A percentile compares a stretch with the other conserved stretches of the same genome.
These are phyloP conservation scores for Alternaria atra DNA, from an alignment of 2,329 filamentous ascomycete species.

Conservation along the genomic window DNA sequence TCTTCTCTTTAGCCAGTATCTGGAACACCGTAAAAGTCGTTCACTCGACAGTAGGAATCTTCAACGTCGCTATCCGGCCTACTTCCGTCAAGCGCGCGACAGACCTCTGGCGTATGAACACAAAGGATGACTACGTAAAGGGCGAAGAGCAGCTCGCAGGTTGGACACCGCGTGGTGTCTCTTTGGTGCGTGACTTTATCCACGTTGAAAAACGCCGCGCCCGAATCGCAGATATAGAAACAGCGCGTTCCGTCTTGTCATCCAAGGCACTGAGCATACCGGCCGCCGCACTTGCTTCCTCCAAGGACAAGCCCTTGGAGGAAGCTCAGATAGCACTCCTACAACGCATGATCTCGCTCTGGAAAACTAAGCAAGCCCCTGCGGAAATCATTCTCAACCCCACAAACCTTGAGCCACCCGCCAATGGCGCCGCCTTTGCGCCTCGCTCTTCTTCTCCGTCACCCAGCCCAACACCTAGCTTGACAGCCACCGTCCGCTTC, in stretches of 20 bases:
- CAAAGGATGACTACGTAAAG: slow-evolving; percentile 93
- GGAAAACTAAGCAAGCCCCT: slow-evolving; percentile 60
- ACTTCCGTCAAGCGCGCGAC: slow-evolving; percentile 89
- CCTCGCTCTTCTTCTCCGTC: slow-evolving; percentile 49
- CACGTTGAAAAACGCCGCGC: slow-evolving; percentile 75
- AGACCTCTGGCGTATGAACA: slow-evolving; percentile 96
- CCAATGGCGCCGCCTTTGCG: slow-evolving; percentile 64
- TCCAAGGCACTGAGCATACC: slow-evolving; percentile 55
- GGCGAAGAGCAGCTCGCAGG: slow-evolving; percentile 86
- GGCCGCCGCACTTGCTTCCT: slow-evolving; percentile 20
- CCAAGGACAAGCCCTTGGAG: slow-evolving; percentile 29
- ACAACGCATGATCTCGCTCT: slow-evolving; percentile 68
- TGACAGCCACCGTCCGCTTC: slow-evolving; percentile 78
- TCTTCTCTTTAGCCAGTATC: slow-evolving; percentile 82
- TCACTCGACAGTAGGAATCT: slow-evolving; percentile 85
- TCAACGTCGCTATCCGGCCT: slow-evolving; percentile 85
- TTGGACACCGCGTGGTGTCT: slow-evolving; percentile 91
- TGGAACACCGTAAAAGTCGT: slow-evolving; percentile 88
- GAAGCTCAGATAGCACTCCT: slow-evolving; percentile 54
- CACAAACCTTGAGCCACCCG: slow-evolving; percentile 71
- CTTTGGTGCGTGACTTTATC: slow-evolving; percentile 88
- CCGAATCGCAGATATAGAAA: slow-evolving; percentile 81
- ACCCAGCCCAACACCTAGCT: slow-evolving; percentile 63
- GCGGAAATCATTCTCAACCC: slow-evolving; percentile 58
- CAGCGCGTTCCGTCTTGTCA: slow-evolving; percentile 72